phyloP scores from a whole-genome alignment of 768 basidiomycete genomes.

The Coprinopsis cinerea region DNA sequence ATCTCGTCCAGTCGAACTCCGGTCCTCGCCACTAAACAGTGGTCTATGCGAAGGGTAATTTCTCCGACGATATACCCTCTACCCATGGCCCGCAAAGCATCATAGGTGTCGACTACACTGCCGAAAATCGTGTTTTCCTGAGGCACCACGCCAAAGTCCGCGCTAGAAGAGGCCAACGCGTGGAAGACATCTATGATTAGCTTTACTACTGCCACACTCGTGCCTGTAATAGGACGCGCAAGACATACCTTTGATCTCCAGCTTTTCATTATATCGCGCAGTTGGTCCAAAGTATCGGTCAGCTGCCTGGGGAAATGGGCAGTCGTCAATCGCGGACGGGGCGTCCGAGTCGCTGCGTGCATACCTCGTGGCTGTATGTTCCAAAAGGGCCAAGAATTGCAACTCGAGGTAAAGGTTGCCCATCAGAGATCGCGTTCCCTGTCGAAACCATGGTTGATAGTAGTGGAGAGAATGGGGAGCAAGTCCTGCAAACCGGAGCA shows the following conservation, averaged over 20 bases:
- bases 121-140: slow-evolving; percentile 80
- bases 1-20: slow-evolving; percentile 55
- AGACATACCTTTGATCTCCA: slow-evolving; percentile 29
- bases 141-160: slow-evolving; percentile 61
- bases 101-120: slow-evolving; percentile 69
- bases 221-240: neutral
- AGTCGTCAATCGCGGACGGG: neutral
- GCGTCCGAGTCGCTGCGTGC: slow-evolving; percentile 3
- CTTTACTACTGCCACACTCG: neutral
- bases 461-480: no score
- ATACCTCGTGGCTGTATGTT: slow-evolving; percentile 60
- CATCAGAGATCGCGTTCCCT: neutral
- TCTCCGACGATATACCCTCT: slow-evolving; percentile 54
- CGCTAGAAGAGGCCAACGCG: slow-evolving; percentile 35
- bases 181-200: slow-evolving; percentile 49
- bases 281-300: slow-evolving; percentile 28
- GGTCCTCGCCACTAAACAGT: slow-evolving; percentile 59
- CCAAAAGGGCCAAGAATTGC: slow-evolving; percentile 64
- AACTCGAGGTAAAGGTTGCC: slow-evolving; percentile 22
- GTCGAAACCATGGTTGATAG: neutral
- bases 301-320: slow-evolving; percentile 29
- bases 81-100: slow-evolving; percentile 45
- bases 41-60: slow-evolving; percentile 53
- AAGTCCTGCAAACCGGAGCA: no score
- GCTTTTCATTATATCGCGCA: slow-evolving; percentile 28